Base-by-base conservation (phyloP, 1,284 basidiomycete species). In the Puccinia polysora region DNA sequence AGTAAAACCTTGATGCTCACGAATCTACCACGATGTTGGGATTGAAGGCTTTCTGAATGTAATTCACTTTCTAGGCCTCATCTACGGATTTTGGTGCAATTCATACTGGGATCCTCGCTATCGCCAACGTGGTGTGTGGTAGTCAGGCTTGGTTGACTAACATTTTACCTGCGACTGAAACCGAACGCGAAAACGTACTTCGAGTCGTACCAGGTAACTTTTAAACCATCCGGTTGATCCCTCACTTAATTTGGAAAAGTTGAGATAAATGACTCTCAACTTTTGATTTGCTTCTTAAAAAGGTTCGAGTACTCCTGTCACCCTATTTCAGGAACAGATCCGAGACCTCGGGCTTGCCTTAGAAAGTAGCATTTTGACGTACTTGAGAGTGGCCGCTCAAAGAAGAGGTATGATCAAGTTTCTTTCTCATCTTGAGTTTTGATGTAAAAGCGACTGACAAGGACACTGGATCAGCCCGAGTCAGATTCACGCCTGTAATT, bases 91-190 rank as follows among this genome's bases (percentile, higher is more conserved):
- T 63, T 23, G 70, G 70, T 56, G 70, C 60, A 34, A 85, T 95
- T 73, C 93, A 97, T 78, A 83, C 86, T 2, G 88, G 91, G 0
- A 85, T 95, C 20, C 82, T 95, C 14, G 84, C 84, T 8, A 82
- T 96, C 0, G 87, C 90, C 0, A 87, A 91, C 23, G 84, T 85
- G 75, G 88, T 86, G 76, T 84, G 96, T n/a, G 85, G 86, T 20
- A 82, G 82, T 49, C 83, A 84, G 10, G 83, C 83, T 59, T 89
- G 87, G 84, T 47, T 65, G 20, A 36, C 45, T 40, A 47, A 60
- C 12, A 45, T 72, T 52, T 10, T 34, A 45, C 70, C 70, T 15
- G 43, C 60, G 8, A 65, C 49, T 45, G 70, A 72, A 40, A 36
- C 38, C n/a, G 60, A 72, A 59, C 45, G 68, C 25, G 49, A 62